A percentile compares a stretch with the other conserved stretches of the same genome.
Evolutionary conservation across 257 asterid species (phyloP).

Genomic region (Scutellaria barbata): DNA sequence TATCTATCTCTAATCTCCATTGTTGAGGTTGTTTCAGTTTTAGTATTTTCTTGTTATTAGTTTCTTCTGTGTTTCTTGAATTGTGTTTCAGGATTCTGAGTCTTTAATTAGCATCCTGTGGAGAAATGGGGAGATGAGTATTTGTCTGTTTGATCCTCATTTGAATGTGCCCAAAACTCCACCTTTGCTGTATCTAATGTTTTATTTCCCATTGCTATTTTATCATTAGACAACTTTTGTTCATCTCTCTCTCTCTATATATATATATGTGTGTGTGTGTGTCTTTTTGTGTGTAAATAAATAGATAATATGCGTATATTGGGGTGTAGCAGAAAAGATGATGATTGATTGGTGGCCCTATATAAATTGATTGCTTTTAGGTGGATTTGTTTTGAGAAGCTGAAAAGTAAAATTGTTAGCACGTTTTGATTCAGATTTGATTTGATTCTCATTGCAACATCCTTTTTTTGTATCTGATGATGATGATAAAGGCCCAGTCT

Average conservation of each 20-base stretch:
- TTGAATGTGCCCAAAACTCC: conserved; percentile 3
- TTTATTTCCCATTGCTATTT: not conserved
- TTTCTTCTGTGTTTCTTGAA: not conserved
- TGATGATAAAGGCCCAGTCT: conserved; percentile 1
- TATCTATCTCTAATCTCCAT: conserved; percentile 17
- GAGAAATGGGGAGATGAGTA: conserved; percentile 28
- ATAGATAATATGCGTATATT: not conserved
- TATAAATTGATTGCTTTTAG: conserved; percentile 11
- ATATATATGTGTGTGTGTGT: too few species aligned
- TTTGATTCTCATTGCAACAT: conserved; percentile 23
- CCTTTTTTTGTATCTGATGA: too few species aligned
- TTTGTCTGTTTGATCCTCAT: not conserved
- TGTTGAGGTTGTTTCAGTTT: conserved; percentile 19
- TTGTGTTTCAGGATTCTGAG: not conserved
- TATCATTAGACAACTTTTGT: conserved; percentile 27
- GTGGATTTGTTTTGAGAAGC: not conserved
- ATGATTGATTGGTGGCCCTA: conserved; percentile 20
- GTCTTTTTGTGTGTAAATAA: not conserved
- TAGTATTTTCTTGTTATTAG: not conserved
- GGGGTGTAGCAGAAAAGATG: not conserved
- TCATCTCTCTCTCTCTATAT: too few species aligned
- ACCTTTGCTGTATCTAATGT: conserved; percentile 21
- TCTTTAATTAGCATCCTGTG: not conserved
- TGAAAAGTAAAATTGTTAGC: too few species aligned
- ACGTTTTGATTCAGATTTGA: not conserved